These are phyloP conservation scores for Penicillium canescens DNA, from an alignment of 495 filamentous ascomycete genomes.

Conservation along the genomic window DNA sequence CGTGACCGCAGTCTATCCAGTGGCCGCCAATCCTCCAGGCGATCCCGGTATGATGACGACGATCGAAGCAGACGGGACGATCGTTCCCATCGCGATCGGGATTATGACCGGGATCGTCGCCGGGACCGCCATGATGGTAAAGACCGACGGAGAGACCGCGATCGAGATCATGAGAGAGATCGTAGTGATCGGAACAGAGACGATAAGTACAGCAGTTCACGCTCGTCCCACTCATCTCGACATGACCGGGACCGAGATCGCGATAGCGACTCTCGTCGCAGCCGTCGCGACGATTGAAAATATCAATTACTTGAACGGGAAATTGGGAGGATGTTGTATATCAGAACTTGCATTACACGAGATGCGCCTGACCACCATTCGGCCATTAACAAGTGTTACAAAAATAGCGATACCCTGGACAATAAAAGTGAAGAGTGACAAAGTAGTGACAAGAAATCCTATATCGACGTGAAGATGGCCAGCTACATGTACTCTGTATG, in stretches of 20 bases:
- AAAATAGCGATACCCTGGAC: constrained; percentile 26
- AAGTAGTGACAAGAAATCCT: neutral
- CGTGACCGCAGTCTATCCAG: constrained; percentile 38
- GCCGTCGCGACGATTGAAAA: constrained; percentile 32
- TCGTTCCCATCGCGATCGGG: constrained; percentile 33
- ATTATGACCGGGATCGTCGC: constrained; percentile 28
- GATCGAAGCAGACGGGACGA: constrained; percentile 30
- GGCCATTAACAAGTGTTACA: neutral
- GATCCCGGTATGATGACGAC: constrained; percentile 34
- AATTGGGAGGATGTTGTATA: constrained; percentile 3
- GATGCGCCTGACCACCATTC: neutral
- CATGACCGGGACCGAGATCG: constrained; percentile 34
- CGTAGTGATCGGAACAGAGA: constrained; percentile 29
- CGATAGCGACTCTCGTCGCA: constrained; percentile 34
- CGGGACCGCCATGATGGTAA: constrained; percentile 28
- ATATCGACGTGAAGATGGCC: too few relatives aligned
- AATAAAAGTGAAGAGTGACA: neutral
- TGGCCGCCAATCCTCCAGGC: constrained; percentile 33
- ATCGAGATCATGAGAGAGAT: constrained; percentile 33
- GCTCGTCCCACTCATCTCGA: constrained; percentile 34
- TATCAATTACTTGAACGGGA: neutral
- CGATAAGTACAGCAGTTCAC: constrained; percentile 36
- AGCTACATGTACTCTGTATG: neutral
- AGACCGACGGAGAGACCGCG: constrained; percentile 36
- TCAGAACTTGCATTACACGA: constrained; percentile 2